Percentiles rank a stretch among this genome's conserved stretches.
These are phyloP conservation scores for Salix dunnii DNA, from an alignment of 345 rosid species.

Conservation along the genomic window DNA sequence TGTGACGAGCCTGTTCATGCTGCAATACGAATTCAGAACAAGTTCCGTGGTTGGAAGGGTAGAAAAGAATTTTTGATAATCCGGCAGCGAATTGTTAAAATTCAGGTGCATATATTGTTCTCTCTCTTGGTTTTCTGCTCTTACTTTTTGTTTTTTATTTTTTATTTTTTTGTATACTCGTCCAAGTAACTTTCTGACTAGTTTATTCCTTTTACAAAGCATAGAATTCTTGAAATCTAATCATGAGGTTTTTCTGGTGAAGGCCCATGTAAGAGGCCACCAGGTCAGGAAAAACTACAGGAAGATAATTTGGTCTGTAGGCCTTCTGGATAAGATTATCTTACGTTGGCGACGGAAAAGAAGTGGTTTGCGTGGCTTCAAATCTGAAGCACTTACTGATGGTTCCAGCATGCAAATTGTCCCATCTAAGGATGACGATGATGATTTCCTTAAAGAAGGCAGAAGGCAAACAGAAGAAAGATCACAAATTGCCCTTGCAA, in stretches of 20 bases:
- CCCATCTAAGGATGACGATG: constrained; percentile 58
- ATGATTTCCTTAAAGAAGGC: constrained; percentile 80
- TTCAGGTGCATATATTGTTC: constrained; percentile 55
- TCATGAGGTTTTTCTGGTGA: constrained; percentile 19
- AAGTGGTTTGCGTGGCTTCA: constrained; percentile 86
- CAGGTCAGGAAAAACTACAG: constrained; percentile 77
- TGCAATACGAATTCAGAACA: constrained; percentile 79
- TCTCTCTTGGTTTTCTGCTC: neutral
- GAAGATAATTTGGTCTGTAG: constrained; percentile 87
- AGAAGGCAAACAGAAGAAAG: constrained; percentile 85
- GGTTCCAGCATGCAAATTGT: constrained; percentile 37
- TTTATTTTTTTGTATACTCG: neutral
- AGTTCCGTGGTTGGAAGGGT: constrained; percentile 84
- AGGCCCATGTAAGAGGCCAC: constrained; percentile 95
- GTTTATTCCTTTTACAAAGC: constrained; percentile 1
- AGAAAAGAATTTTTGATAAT: constrained; percentile 74
- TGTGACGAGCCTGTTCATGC: constrained; percentile 61
- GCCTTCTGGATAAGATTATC: constrained; percentile 84
- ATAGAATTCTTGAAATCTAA: constrained; percentile 13
- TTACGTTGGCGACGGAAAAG: constrained; percentile 94
- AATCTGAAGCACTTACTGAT: constrained; percentile 49
- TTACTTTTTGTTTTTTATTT: no score
- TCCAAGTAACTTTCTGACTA: neutral
- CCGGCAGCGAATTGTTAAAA: constrained; percentile 71
- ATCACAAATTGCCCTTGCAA: constrained; percentile 69